Conservation (phyloP, 2,329 filamentous ascomycete species). For the Penicillium sp. region DNA sequence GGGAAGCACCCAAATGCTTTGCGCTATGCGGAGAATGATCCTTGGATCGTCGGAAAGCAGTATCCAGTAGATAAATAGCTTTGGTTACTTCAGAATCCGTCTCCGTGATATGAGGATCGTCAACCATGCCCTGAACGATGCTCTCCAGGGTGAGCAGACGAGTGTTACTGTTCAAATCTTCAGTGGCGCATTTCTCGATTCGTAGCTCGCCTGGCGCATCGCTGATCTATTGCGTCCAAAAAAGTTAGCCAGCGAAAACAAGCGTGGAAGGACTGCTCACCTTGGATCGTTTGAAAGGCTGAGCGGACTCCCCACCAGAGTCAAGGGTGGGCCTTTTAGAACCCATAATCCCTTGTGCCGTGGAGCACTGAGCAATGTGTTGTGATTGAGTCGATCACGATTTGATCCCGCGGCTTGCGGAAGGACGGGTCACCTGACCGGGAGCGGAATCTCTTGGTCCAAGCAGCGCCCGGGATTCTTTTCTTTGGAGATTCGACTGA, state of each 20-base stretch:
- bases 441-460: no score
- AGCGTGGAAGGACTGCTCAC: conserved; percentile 6
- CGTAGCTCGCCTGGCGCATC: background rate
- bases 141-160: conserved; percentile 18
- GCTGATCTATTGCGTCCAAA: background rate
- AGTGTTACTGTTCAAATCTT: conserved; percentile 6
- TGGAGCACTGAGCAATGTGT: no score
- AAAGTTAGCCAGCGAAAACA: conserved; percentile 1
- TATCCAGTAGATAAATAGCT: conserved; percentile 19
- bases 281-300: conserved; percentile 16
- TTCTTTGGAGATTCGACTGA: no score
- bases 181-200: background rate
- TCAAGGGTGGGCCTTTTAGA: no score
- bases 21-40: background rate
- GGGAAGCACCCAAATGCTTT: background rate
- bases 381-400: background rate
- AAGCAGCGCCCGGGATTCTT: no score
- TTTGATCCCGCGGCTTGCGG: no score
- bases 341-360: background rate
- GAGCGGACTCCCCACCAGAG: no score
- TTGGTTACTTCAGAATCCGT: conserved; percentile 16
- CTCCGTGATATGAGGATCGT: conserved; percentile 11
- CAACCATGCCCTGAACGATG: conserved; percentile 21
- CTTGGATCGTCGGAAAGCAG: conserved; percentile 12
- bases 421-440: no score